Conservation (phyloP, 805 yeast genomes). For the Suhomyces pyralidae region DNA sequence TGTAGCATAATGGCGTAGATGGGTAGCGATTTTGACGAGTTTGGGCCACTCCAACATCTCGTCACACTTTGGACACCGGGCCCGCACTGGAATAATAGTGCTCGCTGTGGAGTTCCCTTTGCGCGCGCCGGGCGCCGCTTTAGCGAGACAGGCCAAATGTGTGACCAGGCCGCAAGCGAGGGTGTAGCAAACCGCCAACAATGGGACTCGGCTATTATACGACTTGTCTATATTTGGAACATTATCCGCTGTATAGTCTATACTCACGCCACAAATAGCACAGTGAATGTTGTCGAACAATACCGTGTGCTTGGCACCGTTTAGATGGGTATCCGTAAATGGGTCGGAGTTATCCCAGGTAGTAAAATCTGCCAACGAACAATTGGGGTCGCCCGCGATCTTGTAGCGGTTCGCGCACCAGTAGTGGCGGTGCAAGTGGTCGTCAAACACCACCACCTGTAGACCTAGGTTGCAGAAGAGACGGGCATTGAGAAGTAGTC, state of each 20-base stretch:
- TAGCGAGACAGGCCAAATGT: conserved; percentile 43
- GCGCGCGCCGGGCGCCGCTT: conserved; percentile 10
- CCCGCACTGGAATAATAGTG: conserved; percentile 4
- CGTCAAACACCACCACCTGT: conserved; percentile 42
- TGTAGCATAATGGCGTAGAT: conserved; percentile 15
- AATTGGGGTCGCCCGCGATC: conserved; percentile 1
- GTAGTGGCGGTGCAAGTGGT: conserved; percentile 5
- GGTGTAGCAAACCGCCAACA: conserved; percentile 32
- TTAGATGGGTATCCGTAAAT: not conserved
- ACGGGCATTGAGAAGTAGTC: conserved; percentile 39
- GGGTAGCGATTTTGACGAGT: conserved; percentile 20
- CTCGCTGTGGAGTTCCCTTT: conserved; percentile 10
- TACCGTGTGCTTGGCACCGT: not conserved
- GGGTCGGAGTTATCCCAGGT: not conserved
- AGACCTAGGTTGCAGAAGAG: conserved; percentile 48
- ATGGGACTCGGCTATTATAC: conserved; percentile 18
- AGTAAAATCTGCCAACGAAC: not conserved
- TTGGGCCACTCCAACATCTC: conserved; percentile 15
- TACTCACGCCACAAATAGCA: conserved; percentile 21
- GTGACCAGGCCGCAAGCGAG: conserved; percentile 26
- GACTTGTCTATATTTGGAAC: conserved; percentile 1
- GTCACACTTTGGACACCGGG: conserved; percentile 17
- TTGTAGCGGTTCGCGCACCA: conserved; percentile 37
- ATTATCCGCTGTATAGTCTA: conserved; percentile 34
- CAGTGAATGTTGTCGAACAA: not conserved